Evolutionary conservation across 305 asterid genomes (phyloP).

Genomic region (Ajuga reptans): DNA sequence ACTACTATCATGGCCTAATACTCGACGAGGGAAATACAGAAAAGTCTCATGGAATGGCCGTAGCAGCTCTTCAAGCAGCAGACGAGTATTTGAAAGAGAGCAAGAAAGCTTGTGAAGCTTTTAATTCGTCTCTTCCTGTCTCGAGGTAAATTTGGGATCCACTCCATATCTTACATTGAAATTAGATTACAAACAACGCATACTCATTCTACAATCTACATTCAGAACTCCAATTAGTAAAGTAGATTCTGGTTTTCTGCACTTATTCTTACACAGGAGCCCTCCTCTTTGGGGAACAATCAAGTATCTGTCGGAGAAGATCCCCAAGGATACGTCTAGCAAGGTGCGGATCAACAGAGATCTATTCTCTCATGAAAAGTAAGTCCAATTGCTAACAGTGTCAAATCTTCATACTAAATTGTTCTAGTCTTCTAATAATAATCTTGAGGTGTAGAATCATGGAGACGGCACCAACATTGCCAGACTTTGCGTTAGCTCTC

Average conservation of each 20-base stretch:
- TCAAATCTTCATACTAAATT: not conserved
- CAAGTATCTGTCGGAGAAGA: constrained; percentile 86
- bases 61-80: constrained; percentile 95
- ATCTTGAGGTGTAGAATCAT: constrained; percentile 48
- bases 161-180: not conserved
- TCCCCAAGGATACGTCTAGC: constrained; percentile 88
- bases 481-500: constrained; percentile 82
- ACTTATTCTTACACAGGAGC: constrained; percentile 45
- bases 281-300: constrained; percentile 98
- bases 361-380: constrained; percentile 72
- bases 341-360: constrained; percentile 92
- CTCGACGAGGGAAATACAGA: constrained; percentile 97
- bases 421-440: not conserved
- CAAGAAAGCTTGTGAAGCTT: constrained; percentile 80
- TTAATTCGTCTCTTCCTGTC: constrained; percentile 59
- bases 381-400: constrained; percentile 20
- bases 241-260: not conserved
- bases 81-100: constrained; percentile 94
- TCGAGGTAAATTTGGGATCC: constrained; percentile 45
- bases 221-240: not conserved
- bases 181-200: not conserved
- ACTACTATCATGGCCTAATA: constrained; percentile 95
- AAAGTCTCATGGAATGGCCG: constrained; percentile 97
- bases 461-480: constrained; percentile 91
- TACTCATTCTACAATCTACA: not conserved